Base-by-base conservation (phyloP, 1,284 basidiomycete species). In the Microbotryum intermedium region DNA sequence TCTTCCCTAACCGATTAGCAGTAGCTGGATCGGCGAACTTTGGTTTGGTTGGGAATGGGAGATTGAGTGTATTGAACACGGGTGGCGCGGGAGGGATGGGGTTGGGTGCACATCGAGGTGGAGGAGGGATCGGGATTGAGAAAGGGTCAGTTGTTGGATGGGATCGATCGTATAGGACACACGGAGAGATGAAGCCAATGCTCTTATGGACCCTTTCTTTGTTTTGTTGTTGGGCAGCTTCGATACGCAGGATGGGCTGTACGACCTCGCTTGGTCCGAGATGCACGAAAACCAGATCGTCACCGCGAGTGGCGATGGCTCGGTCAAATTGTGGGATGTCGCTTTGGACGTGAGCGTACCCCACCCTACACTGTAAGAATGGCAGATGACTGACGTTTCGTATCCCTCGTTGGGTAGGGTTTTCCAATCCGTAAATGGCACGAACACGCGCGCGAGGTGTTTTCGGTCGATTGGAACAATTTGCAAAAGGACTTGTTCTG, bases 391-490 rank as follows among this genome's bases (percentile, higher is more conserved):
- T n/a, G n/a, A n/a, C n/a, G n/a, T n/a, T n/a, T n/a, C n/a, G n/a
- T n/a, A n/a, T n/a, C n/a, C n/a, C n/a, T n/a, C n/a, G n/a, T n/a
- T n/a, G n/a, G n/a, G n/a, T 79, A 92, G 87, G 86, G 91, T 70
- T 82, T 86, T 62, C 94, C 94, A 0, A 87, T 97, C 60, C 83
- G 85, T 59, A 84, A 84, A 54, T 98, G 93, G 93, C 85, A 89
- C 67, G 94, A 97, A 75, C 94, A 98, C 74, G 82, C 84, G 7
- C 82, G 86, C 49, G 94, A 98, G 73, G 89, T 92, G 7, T 93
- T 90, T 76, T 87, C 87, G n/a, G 83, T 97, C 13, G 90, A 98
- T 74, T 98, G 94, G 94, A 93, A 88, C 66, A 97, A 97, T 74
- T 76, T 95, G 61, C 84, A 88, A 69, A 98, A 98, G 74, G 86